phyloP scores from a whole-genome alignment of 202 grass and related monocot genomes.

The Tripidium arundinaceum region DNA sequence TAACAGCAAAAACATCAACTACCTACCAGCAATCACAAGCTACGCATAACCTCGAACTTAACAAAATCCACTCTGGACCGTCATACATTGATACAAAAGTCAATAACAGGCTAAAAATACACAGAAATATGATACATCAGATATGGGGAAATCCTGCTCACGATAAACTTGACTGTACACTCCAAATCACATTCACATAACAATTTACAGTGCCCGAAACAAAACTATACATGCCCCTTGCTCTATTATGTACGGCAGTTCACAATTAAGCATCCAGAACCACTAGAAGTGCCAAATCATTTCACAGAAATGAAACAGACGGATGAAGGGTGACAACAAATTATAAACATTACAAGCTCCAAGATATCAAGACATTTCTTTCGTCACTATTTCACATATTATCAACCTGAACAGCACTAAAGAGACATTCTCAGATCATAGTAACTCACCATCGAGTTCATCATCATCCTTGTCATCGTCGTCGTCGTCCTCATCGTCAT shows the following conservation, averaged over 20 bases:
- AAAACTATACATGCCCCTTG: neutral
- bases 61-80: neutral
- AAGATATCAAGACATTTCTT: neutral
- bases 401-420: neutral
- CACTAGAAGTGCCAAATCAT: neutral
- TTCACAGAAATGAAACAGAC: neutral
- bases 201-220: neutral
- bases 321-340: neutral
- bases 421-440: neutral
- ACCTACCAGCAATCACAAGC: neutral
- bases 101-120: neutral
- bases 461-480: conserved; percentile 67
- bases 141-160: neutral
- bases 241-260: neutral
- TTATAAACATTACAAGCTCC: neutral
- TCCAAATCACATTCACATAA: neutral
- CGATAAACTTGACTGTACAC: neutral
- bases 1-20: neutral
- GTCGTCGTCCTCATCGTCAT: conserved; percentile 43
- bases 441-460: conserved; percentile 30
- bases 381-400: neutral
- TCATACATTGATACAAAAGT: too few relatives aligned
- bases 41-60: neutral
- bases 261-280: neutral
- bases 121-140: neutral